These are phyloP conservation scores for Elaeis oleifera DNA, from an alignment of 202 grass and related monocot genomes.

Conservation along the genomic window DNA sequence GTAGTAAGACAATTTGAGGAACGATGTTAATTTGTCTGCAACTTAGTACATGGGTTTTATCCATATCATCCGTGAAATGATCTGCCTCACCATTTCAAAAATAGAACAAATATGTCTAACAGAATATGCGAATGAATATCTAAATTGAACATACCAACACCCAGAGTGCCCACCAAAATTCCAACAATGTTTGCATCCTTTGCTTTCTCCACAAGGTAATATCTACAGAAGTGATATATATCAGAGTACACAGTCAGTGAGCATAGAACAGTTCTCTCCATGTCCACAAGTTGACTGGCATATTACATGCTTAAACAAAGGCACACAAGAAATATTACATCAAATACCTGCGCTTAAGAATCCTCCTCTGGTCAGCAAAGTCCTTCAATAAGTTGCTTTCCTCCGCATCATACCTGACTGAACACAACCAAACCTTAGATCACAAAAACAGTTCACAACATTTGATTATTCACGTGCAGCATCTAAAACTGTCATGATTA, in stretches of 20 bases:
- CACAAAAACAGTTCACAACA: not conserved
- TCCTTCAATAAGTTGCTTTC: conserved; percentile 57
- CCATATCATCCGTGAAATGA: too few species aligned
- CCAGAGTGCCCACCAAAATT: conserved; percentile 95
- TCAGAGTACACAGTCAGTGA: too few species aligned
- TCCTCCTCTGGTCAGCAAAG: conserved; percentile 58
- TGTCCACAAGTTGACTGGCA: too few species aligned
- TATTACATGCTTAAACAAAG: too few species aligned
- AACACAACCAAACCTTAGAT: conserved; percentile 22
- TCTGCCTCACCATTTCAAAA: too few species aligned
- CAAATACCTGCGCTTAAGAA: conserved; percentile 75
- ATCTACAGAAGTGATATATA: conserved; percentile 39
- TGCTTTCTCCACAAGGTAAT: conserved; percentile 98
- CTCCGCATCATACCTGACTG: conserved; percentile 78
- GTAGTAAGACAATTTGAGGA: too few species aligned
- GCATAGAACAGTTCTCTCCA: too few species aligned
- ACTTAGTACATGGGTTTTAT: too few species aligned
- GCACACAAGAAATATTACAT: not conserved
- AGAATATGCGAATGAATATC: conserved; percentile 10
- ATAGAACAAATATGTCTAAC: not conserved
- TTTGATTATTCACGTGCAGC: not conserved
- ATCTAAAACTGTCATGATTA: not conserved
- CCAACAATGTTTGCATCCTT: conserved; percentile 96
- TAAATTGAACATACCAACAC: conserved; percentile 60
- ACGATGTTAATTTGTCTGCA: too few species aligned